These are phyloP conservation scores for Xylaria sp. DNA, from an alignment of 2,329 filamentous ascomycete genomes.

Conservation along the genomic window DNA sequence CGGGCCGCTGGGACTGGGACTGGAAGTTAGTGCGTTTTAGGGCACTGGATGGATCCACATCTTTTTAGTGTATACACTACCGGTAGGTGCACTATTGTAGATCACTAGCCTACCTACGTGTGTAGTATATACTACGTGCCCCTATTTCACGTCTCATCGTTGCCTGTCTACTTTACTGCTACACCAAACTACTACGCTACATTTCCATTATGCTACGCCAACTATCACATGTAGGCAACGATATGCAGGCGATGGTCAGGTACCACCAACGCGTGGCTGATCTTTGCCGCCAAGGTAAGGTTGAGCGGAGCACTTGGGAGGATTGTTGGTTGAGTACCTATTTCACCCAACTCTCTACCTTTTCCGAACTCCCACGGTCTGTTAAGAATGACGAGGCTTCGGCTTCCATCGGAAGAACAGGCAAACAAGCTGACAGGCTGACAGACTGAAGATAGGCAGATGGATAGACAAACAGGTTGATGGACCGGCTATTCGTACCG, in stretches of 20 bases:
- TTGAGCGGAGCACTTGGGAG: neutral
- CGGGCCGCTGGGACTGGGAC: constrained; percentile 30
- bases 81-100: neutral
- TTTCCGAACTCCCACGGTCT: neutral
- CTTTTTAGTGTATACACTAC: neutral
- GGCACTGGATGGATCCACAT: neutral
- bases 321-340: neutral
- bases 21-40: constrained; percentile 3
- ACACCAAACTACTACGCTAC: neutral
- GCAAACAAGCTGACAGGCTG: too few species aligned
- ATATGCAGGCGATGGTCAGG: neutral
- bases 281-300: neutral
- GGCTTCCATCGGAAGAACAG: neutral
- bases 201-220: neutral
- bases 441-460: neutral
- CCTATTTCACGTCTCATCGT: neutral
- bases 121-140: neutral
- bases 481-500: constrained; percentile 12
- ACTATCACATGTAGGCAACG: neutral
- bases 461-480: neutral
- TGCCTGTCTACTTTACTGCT: too few species aligned
- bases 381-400: constrained; percentile 1
- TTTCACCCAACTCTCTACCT: neutral
- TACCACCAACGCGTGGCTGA: neutral
- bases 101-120: neutral